Conservation (phyloP, 164 flowering plant species). For the Vitis cinerea region DNA sequence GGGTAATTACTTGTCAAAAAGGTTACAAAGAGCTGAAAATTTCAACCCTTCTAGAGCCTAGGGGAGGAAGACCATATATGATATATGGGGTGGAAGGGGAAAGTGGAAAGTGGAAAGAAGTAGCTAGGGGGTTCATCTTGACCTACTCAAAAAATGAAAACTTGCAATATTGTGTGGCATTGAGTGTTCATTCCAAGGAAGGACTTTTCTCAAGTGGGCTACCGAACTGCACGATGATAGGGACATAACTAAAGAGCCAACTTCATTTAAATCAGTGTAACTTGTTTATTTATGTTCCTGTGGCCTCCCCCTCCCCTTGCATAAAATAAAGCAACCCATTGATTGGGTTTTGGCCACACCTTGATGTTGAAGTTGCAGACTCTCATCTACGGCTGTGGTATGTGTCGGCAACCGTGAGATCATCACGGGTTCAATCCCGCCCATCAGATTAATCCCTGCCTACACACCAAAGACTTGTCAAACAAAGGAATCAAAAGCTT, state of each 20-base stretch:
- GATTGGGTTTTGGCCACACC: too few species aligned
- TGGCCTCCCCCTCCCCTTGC: neutral
- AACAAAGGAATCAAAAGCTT: neutral
- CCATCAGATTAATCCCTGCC: too few species aligned
- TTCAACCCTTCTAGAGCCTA: slow-evolving; percentile 2
- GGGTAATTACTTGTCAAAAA: neutral
- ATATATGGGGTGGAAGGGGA: neutral
- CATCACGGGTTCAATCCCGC: neutral
- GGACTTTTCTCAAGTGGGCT: slow-evolving; percentile 21
- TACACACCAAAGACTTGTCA: slow-evolving; percentile 2
- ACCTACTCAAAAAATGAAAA: neutral
- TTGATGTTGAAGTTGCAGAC: neutral
- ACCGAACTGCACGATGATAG: slow-evolving; percentile 20
- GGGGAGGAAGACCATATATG: neutral
- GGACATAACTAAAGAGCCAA: slow-evolving; percentile 5
- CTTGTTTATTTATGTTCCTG: neutral
- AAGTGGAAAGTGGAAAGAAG: too few species aligned
- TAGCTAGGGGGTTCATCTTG: neutral
- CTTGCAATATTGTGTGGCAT: neutral
- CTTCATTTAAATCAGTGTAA: neutral
- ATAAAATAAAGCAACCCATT: too few species aligned
- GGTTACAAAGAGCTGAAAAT: neutral
- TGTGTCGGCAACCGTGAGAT: neutral
- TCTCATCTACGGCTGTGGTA: neutral
- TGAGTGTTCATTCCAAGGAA: slow-evolving; percentile 13